Conservation (phyloP, 2,329 filamentous ascomycete species). For the Capronia epimyces region DNA sequence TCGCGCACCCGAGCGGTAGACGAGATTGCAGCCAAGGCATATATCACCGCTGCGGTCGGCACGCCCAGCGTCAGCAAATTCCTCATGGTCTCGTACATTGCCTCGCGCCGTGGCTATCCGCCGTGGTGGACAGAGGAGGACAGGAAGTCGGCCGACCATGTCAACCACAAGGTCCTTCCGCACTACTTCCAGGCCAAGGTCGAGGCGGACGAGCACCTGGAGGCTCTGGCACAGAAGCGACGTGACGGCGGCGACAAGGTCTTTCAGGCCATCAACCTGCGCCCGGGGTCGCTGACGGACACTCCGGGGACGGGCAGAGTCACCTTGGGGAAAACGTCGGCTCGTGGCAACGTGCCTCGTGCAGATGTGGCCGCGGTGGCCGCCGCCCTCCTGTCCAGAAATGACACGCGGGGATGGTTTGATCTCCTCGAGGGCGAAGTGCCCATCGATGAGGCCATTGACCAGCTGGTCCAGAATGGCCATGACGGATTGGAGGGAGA, state of each 20-base stretch:
- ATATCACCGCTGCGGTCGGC: conserved; percentile 46
- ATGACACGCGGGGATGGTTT: conserved; percentile 48
- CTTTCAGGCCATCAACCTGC: conserved; percentile 49
- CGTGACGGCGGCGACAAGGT: conserved; percentile 27
- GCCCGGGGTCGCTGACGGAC: conserved; percentile 48
- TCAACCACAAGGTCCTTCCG: conserved; percentile 47
- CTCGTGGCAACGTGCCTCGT: conserved; percentile 41
- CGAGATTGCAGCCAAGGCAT: conserved; percentile 51
- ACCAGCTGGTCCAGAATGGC: conserved; percentile 41
- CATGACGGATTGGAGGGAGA: conserved; percentile 47
- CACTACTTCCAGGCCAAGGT: conserved; percentile 52
- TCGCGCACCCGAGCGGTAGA: conserved; percentile 49
- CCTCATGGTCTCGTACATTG: conserved; percentile 51
- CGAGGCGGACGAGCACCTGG: conserved; percentile 52
- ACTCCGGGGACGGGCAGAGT: conserved; percentile 46
- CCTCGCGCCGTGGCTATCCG: conserved; percentile 45
- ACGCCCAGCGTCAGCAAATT: conserved; percentile 48
- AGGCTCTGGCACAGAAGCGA: conserved; percentile 39
- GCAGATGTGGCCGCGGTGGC: conserved; percentile 50
- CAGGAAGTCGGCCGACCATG: conserved; percentile 42
- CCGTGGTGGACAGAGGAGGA: conserved; percentile 49
- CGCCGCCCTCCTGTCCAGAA: conserved; percentile 45
- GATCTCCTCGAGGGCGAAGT: conserved; percentile 51
- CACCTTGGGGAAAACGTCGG: conserved; percentile 43
- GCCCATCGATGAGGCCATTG: conserved; percentile 43